Conservation (phyloP, 2,329 filamentous ascomycete genomes). For the Paracorniculantispora psalliotae region DNA sequence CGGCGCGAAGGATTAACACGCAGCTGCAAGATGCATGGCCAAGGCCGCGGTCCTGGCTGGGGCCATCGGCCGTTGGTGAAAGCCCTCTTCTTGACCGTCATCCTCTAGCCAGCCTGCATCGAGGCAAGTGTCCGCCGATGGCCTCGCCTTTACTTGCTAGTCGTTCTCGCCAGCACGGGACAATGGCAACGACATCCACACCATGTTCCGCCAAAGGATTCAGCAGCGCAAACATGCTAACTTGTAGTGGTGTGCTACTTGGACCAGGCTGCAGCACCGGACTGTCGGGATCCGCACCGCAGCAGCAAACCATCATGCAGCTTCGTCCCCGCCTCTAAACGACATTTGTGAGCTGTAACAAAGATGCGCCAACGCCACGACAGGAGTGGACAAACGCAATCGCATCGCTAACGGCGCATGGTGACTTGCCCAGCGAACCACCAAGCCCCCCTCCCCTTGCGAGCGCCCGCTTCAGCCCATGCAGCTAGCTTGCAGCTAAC, state of each 20-base stretch:
- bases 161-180: not conserved
- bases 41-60: not conserved
- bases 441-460: not conserved
- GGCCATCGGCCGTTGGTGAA: not conserved
- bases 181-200: not conserved
- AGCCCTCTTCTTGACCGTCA: not conserved
- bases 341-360: slow-evolving; percentile 12
- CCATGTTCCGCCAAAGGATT: not conserved
- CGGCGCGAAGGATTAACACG: not conserved
- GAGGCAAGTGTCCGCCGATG: not conserved
- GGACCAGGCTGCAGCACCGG: not conserved
- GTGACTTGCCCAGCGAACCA: not conserved
- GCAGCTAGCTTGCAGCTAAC: not conserved
- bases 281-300: slow-evolving; percentile 10
- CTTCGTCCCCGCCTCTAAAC: slow-evolving; percentile 1
- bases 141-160: not conserved
- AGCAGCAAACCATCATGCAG: slow-evolving; percentile 3
- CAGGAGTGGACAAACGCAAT: slow-evolving; percentile 2
- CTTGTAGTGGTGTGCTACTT: not conserved
- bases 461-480: slow-evolving; percentile 5
- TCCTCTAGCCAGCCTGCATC: not conserved
- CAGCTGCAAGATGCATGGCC: not conserved
- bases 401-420: slow-evolving; percentile 3
- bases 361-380: slow-evolving; percentile 6
- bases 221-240: not conserved